A percentile compares a stretch with the other conserved stretches of the same genome.
Evolutionary conservation across 768 basidiomycete species (phyloP).

Genomic region (Leccinum arenicola): DNA sequence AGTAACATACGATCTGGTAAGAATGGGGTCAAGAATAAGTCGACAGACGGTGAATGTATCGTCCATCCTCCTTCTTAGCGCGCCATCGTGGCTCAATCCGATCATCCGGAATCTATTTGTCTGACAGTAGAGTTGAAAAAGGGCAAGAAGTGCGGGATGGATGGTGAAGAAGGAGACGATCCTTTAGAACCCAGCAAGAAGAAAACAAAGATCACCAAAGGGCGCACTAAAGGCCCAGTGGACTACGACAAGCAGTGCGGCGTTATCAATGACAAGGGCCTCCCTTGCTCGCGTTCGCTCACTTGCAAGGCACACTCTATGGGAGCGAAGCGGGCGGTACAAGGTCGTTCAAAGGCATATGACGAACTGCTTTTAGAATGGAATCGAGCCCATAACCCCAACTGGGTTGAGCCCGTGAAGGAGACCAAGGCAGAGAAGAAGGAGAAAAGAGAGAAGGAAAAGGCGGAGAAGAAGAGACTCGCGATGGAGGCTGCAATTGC

Average conservation of each 20-base stretch:
- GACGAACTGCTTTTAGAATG: constrained; percentile 90
- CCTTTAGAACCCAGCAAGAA: constrained; percentile 69
- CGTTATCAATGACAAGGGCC: constrained; percentile 92
- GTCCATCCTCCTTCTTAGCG: background rate
- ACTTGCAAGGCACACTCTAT: constrained; percentile 99
- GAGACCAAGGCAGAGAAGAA: constrained; percentile 88
- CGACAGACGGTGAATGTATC: constrained; percentile 46
- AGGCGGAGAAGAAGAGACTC: constrained; percentile 75
- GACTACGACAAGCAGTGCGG: constrained; percentile 93
- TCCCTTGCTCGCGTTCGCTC: constrained; percentile 91
- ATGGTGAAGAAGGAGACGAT: constrained; percentile 66
- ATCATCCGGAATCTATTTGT: constrained; percentile 4
- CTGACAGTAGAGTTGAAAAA: constrained; percentile 41
- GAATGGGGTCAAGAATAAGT: constrained; percentile 58
- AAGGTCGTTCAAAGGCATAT: constrained; percentile 78
- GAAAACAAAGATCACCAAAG: constrained; percentile 78
- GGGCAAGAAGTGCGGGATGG: constrained; percentile 79
- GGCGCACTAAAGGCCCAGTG: constrained; percentile 80
- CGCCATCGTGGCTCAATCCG: constrained; percentile 5
- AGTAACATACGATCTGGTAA: constrained; percentile 51
- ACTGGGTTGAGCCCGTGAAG: constrained; percentile 83
- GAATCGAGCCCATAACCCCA: constrained; percentile 85
- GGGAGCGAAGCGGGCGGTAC: constrained; percentile 91
- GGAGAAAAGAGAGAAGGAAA: constrained; percentile 78
- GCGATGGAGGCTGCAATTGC: constrained; percentile 70